phyloP scores from a whole-genome alignment of 73 alveolate genomes.

The Breviolum minutum region DNA sequence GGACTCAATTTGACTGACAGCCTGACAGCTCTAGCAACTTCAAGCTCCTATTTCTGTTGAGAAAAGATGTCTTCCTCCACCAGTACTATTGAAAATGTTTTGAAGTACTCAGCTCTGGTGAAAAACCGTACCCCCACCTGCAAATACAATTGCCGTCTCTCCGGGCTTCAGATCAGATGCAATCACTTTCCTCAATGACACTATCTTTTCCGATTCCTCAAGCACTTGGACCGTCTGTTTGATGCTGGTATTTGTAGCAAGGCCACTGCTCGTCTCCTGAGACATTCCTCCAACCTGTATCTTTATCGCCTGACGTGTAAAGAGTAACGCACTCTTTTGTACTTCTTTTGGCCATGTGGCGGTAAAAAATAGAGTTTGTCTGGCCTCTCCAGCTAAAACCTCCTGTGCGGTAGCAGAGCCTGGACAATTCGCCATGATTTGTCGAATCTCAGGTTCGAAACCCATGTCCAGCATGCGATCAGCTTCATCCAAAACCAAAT shows the following conservation, averaged over 20 bases:
- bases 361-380: slow-evolving; percentile 86
- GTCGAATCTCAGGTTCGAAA: slow-evolving; percentile 93
- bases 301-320: slow-evolving; percentile 46
- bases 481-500: slow-evolving; percentile 73
- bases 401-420: slow-evolving; percentile 39
- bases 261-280: neutral
- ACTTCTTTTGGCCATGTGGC: slow-evolving; percentile 89
- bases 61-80: neutral
- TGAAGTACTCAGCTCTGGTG: neutral
- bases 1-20: neutral
- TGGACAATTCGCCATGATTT: slow-evolving; percentile 71
- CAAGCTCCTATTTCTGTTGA: neutral
- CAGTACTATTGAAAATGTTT: no score
- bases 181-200: slow-evolving; percentile 32
- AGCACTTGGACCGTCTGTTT: slow-evolving; percentile 49
- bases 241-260: slow-evolving; percentile 73
- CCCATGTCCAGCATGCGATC: slow-evolving; percentile 78
- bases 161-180: slow-evolving; percentile 62
- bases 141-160: slow-evolving; percentile 60
- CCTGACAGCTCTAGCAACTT: no score
- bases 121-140: slow-evolving; percentile 30
- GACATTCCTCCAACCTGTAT: slow-evolving; percentile 46
- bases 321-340: slow-evolving; percentile 31
- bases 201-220: slow-evolving; percentile 41
- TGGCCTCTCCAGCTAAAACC: neutral